A percentile compares a stretch with the other conserved stretches of the same genome.
phyloP scores from a whole-genome alignment of 2,329 filamentous ascomycete genomes.

The Botrytis fragariae region DNA sequence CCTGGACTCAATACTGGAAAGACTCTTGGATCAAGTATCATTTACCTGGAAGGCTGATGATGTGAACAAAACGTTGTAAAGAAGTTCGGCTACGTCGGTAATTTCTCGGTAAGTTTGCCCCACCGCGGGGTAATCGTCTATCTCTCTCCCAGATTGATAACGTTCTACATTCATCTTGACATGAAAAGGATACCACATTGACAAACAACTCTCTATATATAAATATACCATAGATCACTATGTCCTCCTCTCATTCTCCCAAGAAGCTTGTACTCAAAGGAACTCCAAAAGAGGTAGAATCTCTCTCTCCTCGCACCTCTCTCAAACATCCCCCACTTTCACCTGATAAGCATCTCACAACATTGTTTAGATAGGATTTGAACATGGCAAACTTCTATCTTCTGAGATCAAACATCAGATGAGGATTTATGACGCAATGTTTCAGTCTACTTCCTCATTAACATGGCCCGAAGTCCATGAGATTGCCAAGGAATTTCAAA shows the following conservation, averaged over 20 bases:
- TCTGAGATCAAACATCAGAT: constrained; percentile 1
- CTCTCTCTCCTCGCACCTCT: no score
- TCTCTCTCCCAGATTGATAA: neutral
- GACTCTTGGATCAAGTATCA: no score
- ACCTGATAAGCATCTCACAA: neutral
- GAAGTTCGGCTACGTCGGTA: neutral
- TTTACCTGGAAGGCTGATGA: neutral
- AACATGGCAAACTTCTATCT: constrained; percentile 7
- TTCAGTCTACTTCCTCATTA: neutral
- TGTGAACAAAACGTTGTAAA: neutral
- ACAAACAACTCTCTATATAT: neutral
- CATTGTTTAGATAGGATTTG: neutral
- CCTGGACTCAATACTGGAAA: no score
- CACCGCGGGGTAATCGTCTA: neutral
- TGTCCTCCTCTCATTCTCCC: neutral
- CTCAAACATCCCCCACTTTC: neutral
- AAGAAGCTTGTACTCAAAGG: neutral
- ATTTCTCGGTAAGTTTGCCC: neutral
- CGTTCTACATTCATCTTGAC: neutral
- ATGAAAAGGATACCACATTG: neutral
- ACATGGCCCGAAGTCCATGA: neutral
- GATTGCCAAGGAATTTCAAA: constrained; percentile 1
- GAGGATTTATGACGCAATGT: neutral
- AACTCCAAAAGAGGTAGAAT: neutral
- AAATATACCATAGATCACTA: neutral